phyloP scores from a whole-genome alignment of 805 yeast genomes.

The Schwanniomyces vanrijiae region DNA sequence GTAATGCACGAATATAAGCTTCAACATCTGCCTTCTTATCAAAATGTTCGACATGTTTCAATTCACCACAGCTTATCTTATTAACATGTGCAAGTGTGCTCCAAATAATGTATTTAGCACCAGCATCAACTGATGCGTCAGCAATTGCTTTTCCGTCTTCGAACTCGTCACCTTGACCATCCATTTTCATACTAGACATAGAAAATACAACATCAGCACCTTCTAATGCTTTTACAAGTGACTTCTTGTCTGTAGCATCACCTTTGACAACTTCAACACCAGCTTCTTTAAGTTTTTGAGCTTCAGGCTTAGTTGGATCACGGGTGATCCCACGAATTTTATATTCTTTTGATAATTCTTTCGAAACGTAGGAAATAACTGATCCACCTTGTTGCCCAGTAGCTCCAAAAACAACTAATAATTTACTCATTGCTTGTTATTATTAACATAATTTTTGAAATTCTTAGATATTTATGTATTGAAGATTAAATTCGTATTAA shows the following conservation, averaged over 20 bases:
- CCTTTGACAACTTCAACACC: constrained; percentile 14
- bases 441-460: too few relatives aligned
- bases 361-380: constrained; percentile 7
- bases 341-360: constrained; percentile 7
- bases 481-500: too few relatives aligned
- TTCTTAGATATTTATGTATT: too few relatives aligned
- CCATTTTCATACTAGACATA: constrained; percentile 10
- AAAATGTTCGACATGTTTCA: not conserved
- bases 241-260: constrained; percentile 5
- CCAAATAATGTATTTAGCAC: constrained; percentile 6
- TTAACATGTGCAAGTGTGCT: constrained; percentile 4
- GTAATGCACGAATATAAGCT: constrained; percentile 4
- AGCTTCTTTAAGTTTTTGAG: constrained; percentile 6
- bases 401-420: constrained; percentile 7
- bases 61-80: constrained; percentile 3
- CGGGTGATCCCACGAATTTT: constrained; percentile 14
- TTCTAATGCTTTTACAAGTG: constrained; percentile 2
- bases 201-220: constrained; percentile 8
- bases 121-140: constrained; percentile 4
- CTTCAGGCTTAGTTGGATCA: constrained; percentile 3
- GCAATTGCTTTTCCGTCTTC: constrained; percentile 8
- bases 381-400: constrained; percentile 32
- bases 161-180: constrained; percentile 2
- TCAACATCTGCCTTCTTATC: constrained; percentile 8
- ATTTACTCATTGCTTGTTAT: constrained; percentile 5